Evolutionary conservation across 257 asterid genomes (phyloP), one percentile per base, ranked within the genome.

Genomic region (Petunia secreta): DNA sequence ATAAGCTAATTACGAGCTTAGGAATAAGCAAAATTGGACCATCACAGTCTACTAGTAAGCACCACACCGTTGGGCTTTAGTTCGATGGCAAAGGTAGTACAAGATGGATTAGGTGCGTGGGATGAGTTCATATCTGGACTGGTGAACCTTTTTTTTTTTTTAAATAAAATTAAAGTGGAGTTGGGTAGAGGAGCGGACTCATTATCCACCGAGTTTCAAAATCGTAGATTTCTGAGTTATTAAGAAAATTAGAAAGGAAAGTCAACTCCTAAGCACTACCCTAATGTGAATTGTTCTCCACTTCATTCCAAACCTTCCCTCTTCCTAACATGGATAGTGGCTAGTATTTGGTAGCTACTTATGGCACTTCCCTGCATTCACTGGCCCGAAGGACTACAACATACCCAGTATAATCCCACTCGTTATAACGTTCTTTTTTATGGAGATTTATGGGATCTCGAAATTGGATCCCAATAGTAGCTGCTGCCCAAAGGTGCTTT

Each of bases 251-350:
- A 60, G 40, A 60, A 16, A 60, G 25, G 39, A 60, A 69, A 46
- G 59, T 46, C n/a, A 25, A 25, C 16, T 8, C 46, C 0, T 48
- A 71, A 71, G 77, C 60, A 48, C 77, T 43, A 48, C 25, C 5
- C 2, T 3, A 46, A 71, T 43, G 4, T 71, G 60, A 25, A 48
- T 10, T 11, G 77, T 71, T 71, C 59, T 34, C 48, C 43, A 71
- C 60, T 71, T 71, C 44, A 71, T 55, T 14, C 59, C 25, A 52
- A 69, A 71, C 44, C 60, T 25, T 71, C 77, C 58, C 13, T 25
- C 46, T 71, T 13, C 77, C 60, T 25, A 71, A 48, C 48, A 46
- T 69, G 77, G 60, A 50, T 34, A 0, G 13, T 71, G 62, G 62
- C 62, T 71, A 34, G 13, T 71, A 8, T 71, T 71, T 71, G 34